phyloP scores from a whole-genome alignment of 108 stramenopile genomes.

The Craspedostauros australis region DNA sequence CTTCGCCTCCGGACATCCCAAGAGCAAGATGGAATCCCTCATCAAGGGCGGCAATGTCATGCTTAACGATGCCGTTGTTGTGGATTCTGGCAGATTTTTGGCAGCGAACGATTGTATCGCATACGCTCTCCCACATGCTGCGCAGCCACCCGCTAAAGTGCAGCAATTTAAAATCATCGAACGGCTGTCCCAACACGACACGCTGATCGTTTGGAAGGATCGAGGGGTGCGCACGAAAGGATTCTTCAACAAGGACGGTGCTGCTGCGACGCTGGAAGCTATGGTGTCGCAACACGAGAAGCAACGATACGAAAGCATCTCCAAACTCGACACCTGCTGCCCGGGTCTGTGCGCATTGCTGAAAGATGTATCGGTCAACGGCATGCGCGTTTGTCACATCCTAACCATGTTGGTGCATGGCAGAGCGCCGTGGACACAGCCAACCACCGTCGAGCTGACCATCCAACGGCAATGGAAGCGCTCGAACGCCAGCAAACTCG shows the following conservation, averaged over 20 bases:
- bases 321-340: constrained; percentile 54
- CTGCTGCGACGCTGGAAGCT: constrained; percentile 19
- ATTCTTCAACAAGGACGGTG: constrained; percentile 19
- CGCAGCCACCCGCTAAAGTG: not conserved
- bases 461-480: not conserved
- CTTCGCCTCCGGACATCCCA: constrained; percentile 23
- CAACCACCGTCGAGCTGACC: no score
- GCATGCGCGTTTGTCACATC: constrained; percentile 13
- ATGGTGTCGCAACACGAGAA: constrained; percentile 13
- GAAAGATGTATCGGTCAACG: not conserved
- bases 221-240: constrained; percentile 43
- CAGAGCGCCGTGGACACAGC: no score
- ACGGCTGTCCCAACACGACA: not conserved
- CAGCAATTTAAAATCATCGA: constrained; percentile 15
- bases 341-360: constrained; percentile 41
- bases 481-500: constrained; percentile 11
- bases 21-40: constrained; percentile 31
- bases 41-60: constrained; percentile 32
- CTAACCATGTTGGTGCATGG: constrained; percentile 52
- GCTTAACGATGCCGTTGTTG: constrained; percentile 35
- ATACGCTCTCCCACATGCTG: no score
- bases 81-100: no score
- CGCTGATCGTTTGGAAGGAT: constrained; percentile 43
- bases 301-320: constrained; percentile 17
- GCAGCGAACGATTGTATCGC: no score